Base-by-base conservation (phyloP, 2,329 filamentous ascomycete genomes). In the Calonectria honghensis region DNA sequence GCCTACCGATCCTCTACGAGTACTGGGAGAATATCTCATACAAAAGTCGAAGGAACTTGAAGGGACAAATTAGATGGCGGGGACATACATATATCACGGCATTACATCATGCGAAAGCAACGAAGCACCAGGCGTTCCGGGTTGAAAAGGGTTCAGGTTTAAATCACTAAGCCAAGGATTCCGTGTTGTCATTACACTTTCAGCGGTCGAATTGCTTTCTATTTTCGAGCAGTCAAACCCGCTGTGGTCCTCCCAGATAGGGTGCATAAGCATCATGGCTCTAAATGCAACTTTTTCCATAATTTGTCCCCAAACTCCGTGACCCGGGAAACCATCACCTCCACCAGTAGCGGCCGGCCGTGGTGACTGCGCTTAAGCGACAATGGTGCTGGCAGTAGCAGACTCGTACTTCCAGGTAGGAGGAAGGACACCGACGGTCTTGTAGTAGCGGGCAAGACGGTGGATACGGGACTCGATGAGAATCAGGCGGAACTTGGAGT, bases 401-500 rank as follows among this genome's bases (percentile, higher is more conserved):
- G 92, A 95, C 94, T 98, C 96, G 93, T 98, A 98, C 91, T 95
- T 96, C 96, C 96, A 98, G 90, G 95, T 98, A 83, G 96, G 96
- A 85, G 96, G 91, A 78, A 94, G 91, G 85, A 93, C 91, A 87
- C 92, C 92, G 86, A 93, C 96, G 87, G 96, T 96, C 95, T 98
- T 98, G 95, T 98, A 99, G 94, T 98, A 98, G 84, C 97, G 94
- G 87, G 96, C 97, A 83, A 99, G 94, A 91, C 97, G 96, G 94
- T 99, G 97, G 90, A 99, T 98, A 90, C 97, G 95, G 87, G 97
- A 98, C 93, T 99, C 97, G 90, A 99, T 98, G 84, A 99, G 94
- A 96, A 99, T 99, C 82, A 99, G 95, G 87, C 97, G 96, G 95
- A 99, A 99, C 93, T 99, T 99, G 92, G 94, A 95, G 93, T 99